Percentiles rank a stretch among this genome's conserved stretches.
Evolutionary conservation across 2,329 filamentous ascomycete species (phyloP).

Genomic region (Metarhizium album): DNA sequence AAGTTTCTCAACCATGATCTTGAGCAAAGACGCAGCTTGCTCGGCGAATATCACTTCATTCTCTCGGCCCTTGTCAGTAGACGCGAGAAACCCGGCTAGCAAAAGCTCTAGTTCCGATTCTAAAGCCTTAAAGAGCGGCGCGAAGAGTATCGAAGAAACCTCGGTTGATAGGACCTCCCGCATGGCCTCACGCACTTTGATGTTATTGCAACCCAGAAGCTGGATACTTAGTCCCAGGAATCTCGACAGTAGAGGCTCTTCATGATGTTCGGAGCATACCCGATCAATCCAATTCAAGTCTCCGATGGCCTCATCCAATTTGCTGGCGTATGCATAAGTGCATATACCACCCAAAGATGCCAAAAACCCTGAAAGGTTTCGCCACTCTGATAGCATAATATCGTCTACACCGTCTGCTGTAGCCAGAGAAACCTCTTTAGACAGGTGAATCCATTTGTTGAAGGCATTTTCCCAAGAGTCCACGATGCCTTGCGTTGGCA

Average conservation of each 20-base stretch:
- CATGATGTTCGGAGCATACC: slow-evolving; percentile 44
- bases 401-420: slow-evolving; percentile 43
- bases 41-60: slow-evolving; percentile 56
- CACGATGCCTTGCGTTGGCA: slow-evolving; percentile 55
- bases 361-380: slow-evolving; percentile 58
- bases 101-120: slow-evolving; percentile 54
- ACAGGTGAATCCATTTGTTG: slow-evolving; percentile 52
- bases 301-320: slow-evolving; percentile 46
- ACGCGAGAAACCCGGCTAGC: slow-evolving; percentile 45
- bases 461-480: slow-evolving; percentile 58
- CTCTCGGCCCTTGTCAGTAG: slow-evolving; percentile 42
- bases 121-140: slow-evolving; percentile 53
- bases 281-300: slow-evolving; percentile 56
- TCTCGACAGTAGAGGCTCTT: slow-evolving; percentile 47
- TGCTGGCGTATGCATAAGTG: slow-evolving; percentile 45
- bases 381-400: slow-evolving; percentile 50
- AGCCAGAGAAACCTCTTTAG: slow-evolving; percentile 49
- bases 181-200: slow-evolving; percentile 55
- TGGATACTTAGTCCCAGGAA: slow-evolving; percentile 56
- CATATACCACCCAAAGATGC: slow-evolving; percentile 57
- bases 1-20: slow-evolving; percentile 51
- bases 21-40: slow-evolving; percentile 53
- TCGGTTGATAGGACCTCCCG: slow-evolving; percentile 57
- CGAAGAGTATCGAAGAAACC: slow-evolving; percentile 49
- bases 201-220: slow-evolving; percentile 51